A percentile compares a stretch with the other conserved stretches of the same genome.
Conservation (phyloP, 495 filamentous ascomycete species). For the Xylaria acuta region DNA sequence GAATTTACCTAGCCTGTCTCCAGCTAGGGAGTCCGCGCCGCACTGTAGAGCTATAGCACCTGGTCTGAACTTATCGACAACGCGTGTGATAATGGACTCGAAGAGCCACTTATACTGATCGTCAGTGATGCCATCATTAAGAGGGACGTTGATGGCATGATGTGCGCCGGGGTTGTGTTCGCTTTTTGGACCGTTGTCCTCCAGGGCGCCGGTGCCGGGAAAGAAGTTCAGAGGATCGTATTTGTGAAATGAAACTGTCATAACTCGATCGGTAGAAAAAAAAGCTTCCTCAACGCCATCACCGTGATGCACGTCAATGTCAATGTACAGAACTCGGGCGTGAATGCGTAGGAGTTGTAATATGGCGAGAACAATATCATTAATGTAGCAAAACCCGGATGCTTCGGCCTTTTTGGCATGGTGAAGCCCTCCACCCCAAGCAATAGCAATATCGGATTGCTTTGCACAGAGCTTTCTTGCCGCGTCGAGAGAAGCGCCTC, state of each 20-base stretch:
- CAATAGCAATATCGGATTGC: constrained; percentile 94
- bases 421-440: constrained; percentile 98
- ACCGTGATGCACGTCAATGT: constrained; percentile 98
- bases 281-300: constrained; percentile 98
- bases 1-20: constrained; percentile 92
- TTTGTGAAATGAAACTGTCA: constrained; percentile 97
- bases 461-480: constrained; percentile 85
- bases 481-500: constrained; percentile 87
- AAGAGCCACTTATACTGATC: constrained; percentile 87
- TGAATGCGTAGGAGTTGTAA: constrained; percentile 87
- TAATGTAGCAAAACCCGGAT: constrained; percentile 96
- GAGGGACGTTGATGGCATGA: constrained; percentile 94
- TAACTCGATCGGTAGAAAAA: constrained; percentile 93
- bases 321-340: constrained; percentile 93
- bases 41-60: constrained; percentile 94
- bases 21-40: constrained; percentile 92
- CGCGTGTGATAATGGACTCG: constrained; percentile 76
- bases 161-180: constrained; percentile 90
- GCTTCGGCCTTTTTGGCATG: constrained; percentile 96
- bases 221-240: constrained; percentile 91
- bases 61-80: constrained; percentile 77
- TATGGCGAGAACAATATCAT: constrained; percentile 96
- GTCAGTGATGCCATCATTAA: constrained; percentile 95
- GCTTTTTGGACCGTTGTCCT: constrained; percentile 84
- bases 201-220: constrained; percentile 90